Percentiles rank a stretch among this genome's conserved stretches.
phyloP scores from a whole-genome alignment of 1,284 basidiomycete genomes.

The Exobasidium cylindrosporum region DNA sequence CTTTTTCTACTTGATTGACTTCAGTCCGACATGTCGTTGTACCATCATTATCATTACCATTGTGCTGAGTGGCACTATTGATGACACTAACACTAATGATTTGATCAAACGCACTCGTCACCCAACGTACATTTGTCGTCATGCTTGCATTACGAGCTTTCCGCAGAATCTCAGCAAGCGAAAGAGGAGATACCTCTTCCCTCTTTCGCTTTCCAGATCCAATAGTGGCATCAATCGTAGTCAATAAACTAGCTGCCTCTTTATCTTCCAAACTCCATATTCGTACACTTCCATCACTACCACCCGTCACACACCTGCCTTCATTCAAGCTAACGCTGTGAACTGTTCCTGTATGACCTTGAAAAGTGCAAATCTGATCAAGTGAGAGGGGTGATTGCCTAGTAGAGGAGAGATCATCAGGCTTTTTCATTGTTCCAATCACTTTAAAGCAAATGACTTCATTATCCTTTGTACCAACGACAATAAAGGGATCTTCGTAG shows the following conservation, averaged over 20 bases:
- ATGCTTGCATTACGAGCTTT: neutral
- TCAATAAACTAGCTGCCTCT: constrained; percentile 1
- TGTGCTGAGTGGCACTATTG: neutral
- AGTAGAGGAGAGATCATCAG: neutral
- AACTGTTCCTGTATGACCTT: constrained; percentile 11
- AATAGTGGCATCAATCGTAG: neutral
- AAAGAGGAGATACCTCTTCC: neutral
- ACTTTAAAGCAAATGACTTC: constrained; percentile 4
- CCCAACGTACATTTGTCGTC: constrained; percentile 2
- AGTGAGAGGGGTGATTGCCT: neutral
- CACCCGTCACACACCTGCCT: constrained; percentile 10
- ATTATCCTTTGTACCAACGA: constrained; percentile 7
- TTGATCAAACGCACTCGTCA: constrained; percentile 8
- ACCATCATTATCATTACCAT: no score
- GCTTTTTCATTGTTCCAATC: neutral
- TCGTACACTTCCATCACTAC: constrained; percentile 7
- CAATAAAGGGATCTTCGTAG: constrained; percentile 9
- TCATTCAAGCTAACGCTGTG: constrained; percentile 10
- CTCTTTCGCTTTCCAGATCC: neutral
- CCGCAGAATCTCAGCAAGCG: constrained; percentile 6
- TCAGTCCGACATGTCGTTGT: neutral
- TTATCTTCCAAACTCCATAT: constrained; percentile 7
- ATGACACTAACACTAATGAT: constrained; percentile 6
- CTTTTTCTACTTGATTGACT: neutral
- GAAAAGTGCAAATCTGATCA: neutral